These are phyloP conservation scores for Prunus fruticosa DNA, from an alignment of 306 rosid genomes.

Conservation along the genomic window DNA sequence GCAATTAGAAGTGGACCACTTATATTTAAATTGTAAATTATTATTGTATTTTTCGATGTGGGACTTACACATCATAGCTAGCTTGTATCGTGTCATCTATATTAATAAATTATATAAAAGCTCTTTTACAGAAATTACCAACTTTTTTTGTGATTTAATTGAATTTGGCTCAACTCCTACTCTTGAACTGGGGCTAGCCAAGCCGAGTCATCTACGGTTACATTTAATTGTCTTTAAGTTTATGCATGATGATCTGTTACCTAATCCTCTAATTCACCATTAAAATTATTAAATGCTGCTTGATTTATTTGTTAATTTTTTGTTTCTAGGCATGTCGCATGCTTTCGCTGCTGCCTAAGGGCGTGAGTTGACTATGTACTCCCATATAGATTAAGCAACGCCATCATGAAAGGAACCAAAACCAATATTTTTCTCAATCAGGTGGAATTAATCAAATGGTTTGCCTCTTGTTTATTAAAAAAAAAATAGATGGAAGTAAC, in stretches of 20 bases:
- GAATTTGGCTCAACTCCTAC: neutral
- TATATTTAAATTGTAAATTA: too few species aligned
- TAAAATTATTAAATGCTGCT: neutral
- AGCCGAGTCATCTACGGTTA: neutral
- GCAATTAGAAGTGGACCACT: too few species aligned
- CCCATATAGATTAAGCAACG: neutral
- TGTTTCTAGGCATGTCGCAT: neutral
- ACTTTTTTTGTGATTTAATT: neutral
- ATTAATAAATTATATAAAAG: too few species aligned
- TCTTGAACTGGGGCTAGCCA: neutral
- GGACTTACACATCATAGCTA: too few species aligned
- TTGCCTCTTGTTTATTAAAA: neutral
- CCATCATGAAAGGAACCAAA: neutral
- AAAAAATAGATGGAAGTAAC: neutral
- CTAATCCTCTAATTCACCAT: neutral
- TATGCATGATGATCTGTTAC: neutral
- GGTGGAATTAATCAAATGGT: neutral
- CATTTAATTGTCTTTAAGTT: neutral
- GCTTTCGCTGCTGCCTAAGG: neutral
- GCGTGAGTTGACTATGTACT: neutral
- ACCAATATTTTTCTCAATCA: neutral
- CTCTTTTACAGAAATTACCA: neutral
- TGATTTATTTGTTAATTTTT: neutral
- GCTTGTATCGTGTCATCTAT: fast-evolving
- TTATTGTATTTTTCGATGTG: fast-evolving